A percentile compares a stretch with the other conserved stretches of the same genome.
phyloP scores from a whole-genome alignment of 2,329 filamentous ascomycete genomes.

The Truncatella angustata region DNA sequence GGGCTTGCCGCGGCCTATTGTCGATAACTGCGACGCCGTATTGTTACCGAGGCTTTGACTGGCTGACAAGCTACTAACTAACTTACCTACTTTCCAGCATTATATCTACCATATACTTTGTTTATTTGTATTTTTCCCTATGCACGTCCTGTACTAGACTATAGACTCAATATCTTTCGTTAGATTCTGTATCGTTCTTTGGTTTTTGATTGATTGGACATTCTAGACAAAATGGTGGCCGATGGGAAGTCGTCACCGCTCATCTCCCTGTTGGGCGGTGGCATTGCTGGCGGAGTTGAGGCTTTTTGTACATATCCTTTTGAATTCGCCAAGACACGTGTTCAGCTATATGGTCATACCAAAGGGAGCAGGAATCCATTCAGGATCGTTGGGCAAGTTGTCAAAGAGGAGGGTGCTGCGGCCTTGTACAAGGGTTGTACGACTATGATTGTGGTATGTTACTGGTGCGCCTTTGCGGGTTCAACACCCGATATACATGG shows the following conservation, averaged over 20 bases:
- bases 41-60: slow-evolving; percentile 7
- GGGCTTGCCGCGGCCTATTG: background rate
- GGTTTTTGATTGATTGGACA: background rate
- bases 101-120: background rate
- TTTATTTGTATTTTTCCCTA: no score
- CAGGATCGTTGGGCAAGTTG: slow-evolving; percentile 52
- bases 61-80: background rate
- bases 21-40: background rate
- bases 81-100: background rate
- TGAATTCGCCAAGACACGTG: slow-evolving; percentile 63
- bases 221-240: slow-evolving; percentile 24
- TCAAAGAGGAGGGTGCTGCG: slow-evolving; percentile 50
- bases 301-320: slow-evolving; percentile 50
- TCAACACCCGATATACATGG: background rate
- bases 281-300: slow-evolving; percentile 30
- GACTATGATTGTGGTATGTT: slow-evolving; percentile 43
- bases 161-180: background rate
- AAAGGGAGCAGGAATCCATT: slow-evolving; percentile 52
- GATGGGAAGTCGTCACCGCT: slow-evolving; percentile 23
- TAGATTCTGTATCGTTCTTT: background rate
- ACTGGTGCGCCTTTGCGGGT: background rate
- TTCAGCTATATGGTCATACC: slow-evolving; percentile 47
- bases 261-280: slow-evolving; percentile 27
- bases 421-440: slow-evolving; percentile 60
- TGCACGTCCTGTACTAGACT: background rate